Evolutionary conservation across 805 yeast species (phyloP).

Genomic region (Candida arabinofermentans): DNA sequence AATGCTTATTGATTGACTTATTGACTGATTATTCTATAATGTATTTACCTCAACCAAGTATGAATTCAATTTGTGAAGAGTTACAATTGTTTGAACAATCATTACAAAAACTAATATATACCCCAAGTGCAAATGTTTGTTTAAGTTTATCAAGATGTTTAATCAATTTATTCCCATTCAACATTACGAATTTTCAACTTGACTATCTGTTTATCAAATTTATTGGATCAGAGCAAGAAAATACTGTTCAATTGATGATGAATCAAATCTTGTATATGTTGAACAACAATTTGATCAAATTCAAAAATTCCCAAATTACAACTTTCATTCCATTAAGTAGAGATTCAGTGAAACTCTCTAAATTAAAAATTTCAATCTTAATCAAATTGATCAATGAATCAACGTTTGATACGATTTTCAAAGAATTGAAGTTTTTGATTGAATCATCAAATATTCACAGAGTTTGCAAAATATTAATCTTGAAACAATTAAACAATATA

Average conservation of each 20-base stretch:
- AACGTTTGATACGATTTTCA: constrained; percentile 48
- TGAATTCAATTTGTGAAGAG: constrained; percentile 46
- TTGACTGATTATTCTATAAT: constrained; percentile 62
- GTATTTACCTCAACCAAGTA: constrained; percentile 52
- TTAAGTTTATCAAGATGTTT: constrained; percentile 57
- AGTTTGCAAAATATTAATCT: constrained; percentile 39
- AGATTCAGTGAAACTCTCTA: constrained; percentile 43
- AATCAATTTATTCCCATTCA: constrained; percentile 55
- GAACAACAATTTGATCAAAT: constrained; percentile 35
- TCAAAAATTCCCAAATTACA: constrained; percentile 33
- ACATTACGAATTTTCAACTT: constrained; percentile 44
- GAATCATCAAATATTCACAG: constrained; percentile 22
- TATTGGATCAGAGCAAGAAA: constrained; percentile 7
- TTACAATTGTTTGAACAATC: constrained; percentile 49
- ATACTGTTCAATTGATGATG: constrained; percentile 9
- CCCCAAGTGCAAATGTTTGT: constrained; percentile 56
- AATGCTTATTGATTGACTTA: constrained; percentile 52
- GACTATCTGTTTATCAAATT: constrained; percentile 43
- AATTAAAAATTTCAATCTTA: constrained; percentile 57
- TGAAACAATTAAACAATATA: constrained; percentile 46
- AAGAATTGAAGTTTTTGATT: constrained; percentile 61
- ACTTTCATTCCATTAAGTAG: constrained; percentile 54
- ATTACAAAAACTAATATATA: constrained; percentile 42
- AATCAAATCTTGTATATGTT: constrained; percentile 19
- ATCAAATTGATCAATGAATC: constrained; percentile 51